A percentile compares a stretch with the other conserved stretches of the same genome.
Evolutionary conservation across 176 grass and related monocot genomes (phyloP).

Genomic region (Typha latifolia): DNA sequence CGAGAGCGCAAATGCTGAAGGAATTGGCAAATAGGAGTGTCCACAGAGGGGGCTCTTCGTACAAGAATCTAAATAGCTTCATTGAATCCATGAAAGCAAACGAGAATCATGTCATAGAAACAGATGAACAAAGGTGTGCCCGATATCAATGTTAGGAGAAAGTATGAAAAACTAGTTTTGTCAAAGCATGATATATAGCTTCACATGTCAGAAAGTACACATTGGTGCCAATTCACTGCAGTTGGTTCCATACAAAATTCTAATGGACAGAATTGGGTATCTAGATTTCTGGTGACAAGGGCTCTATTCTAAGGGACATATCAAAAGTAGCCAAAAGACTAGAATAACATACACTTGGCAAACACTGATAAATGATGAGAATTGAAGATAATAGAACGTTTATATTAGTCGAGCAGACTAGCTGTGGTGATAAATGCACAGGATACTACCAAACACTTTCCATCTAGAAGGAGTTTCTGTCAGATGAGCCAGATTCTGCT

Average conservation of each 20-base stretch:
- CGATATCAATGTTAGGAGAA: not conserved
- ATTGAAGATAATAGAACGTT: constrained; percentile 1
- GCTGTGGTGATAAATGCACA: constrained; percentile 54
- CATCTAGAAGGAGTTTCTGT: constrained; percentile 65
- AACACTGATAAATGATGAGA: too few species aligned
- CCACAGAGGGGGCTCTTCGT: constrained; percentile 2
- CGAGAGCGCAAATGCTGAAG: constrained; percentile 4
- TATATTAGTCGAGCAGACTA: constrained; percentile 68
- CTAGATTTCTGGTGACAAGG: too few species aligned
- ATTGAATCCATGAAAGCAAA: constrained; percentile 4
- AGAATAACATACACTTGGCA: too few species aligned
- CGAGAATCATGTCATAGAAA: not conserved
- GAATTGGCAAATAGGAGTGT: not conserved
- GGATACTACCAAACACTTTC: constrained; percentile 47
- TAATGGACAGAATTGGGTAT: too few species aligned
- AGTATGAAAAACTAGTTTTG: not conserved
- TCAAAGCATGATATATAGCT: too few species aligned
- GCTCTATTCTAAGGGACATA: too few species aligned
- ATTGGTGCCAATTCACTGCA: too few species aligned
- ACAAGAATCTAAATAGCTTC: constrained; percentile 7
- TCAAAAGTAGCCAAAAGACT: too few species aligned
- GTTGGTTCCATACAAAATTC: too few species aligned
- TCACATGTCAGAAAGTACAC: too few species aligned
- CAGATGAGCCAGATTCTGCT: constrained; percentile 52
- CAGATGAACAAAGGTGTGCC: not conserved